Conservation (phyloP, 768 basidiomycete genomes). For the Krasilnikovozyma curviuscula region DNA sequence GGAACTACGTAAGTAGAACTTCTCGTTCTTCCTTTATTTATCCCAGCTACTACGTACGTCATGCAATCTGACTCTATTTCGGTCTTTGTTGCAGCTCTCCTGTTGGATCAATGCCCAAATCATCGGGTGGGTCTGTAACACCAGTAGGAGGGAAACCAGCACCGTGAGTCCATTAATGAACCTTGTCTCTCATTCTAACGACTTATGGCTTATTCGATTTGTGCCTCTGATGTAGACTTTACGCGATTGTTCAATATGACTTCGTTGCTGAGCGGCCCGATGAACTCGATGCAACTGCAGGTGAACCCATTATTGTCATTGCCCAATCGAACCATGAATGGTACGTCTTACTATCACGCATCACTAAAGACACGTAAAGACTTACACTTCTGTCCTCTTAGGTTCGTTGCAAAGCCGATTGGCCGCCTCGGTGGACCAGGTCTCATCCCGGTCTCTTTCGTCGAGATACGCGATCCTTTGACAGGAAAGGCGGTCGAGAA, state of each 20-base stretch:
- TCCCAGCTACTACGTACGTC: not conserved
- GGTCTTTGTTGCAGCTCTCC: too few species aligned
- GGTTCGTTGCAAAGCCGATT: conserved; percentile 94
- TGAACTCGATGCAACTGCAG: conserved; percentile 83
- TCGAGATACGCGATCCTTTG: conserved; percentile 81
- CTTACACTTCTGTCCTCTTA: conserved; percentile 6
- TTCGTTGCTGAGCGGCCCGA: conserved; percentile 89
- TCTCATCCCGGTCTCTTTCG: conserved; percentile 89
- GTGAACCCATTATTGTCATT: conserved; percentile 87
- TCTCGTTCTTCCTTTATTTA: not conserved
- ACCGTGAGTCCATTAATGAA: not conserved
- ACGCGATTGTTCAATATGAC: conserved; percentile 88
- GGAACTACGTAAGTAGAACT: not conserved
- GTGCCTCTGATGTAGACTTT: conserved; percentile 38
- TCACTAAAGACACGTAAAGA: not conserved
- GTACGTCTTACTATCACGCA: conserved; percentile 24
- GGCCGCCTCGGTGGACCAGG: conserved; percentile 85
- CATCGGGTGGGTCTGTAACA: not conserved
- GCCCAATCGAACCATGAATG: conserved; percentile 99
- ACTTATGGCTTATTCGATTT: not conserved
- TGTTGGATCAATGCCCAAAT: not conserved
- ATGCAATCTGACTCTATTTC: too few species aligned
- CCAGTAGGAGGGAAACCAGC: not conserved
- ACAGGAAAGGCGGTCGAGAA: conserved; percentile 64
- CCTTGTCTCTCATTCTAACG: not conserved